Conservation (phyloP, 2,329 filamentous ascomycete species). For the Paecilomyces variotii region DNA sequence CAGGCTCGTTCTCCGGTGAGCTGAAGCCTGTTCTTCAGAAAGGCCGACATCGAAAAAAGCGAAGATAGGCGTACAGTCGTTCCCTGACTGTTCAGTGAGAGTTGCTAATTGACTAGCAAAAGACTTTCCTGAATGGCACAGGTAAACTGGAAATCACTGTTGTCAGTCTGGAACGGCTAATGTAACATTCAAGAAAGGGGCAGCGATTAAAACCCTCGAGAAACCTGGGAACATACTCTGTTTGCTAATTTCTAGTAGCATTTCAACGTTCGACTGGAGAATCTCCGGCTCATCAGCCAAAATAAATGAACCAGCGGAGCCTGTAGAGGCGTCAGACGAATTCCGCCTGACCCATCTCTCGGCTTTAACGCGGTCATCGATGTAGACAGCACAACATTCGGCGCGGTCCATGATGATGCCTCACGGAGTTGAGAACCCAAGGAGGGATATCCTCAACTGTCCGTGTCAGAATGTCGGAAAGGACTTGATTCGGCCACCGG, state of each 20-base stretch:
- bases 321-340: conserved; percentile 17
- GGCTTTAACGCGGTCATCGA: conserved; percentile 37
- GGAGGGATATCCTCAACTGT: neutral
- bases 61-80: conserved; percentile 46
- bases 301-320: conserved; percentile 17
- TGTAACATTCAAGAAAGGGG: neutral
- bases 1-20: conserved; percentile 22
- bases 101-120: conserved; percentile 47
- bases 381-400: conserved; percentile 38
- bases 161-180: conserved; percentile 1
- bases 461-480: neutral
- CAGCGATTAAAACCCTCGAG: neutral
- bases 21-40: conserved; percentile 27
- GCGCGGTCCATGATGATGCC: conserved; percentile 31
- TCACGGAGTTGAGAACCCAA: neutral
- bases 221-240: conserved; percentile 37
- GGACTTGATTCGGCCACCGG: neutral
- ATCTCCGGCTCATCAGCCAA: conserved; percentile 35
- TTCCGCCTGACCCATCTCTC: conserved; percentile 37
- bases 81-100: conserved; percentile 38
- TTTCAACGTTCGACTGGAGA: conserved; percentile 41
- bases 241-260: conserved; percentile 44
- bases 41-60: conserved; percentile 47
- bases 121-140: conserved; percentile 45
- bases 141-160: conserved; percentile 38